Percentiles rank a stretch among this genome's conserved stretches.
phyloP scores from a whole-genome alignment of 192 early-diverging fungal species.

The Mortierella antarctica region DNA sequence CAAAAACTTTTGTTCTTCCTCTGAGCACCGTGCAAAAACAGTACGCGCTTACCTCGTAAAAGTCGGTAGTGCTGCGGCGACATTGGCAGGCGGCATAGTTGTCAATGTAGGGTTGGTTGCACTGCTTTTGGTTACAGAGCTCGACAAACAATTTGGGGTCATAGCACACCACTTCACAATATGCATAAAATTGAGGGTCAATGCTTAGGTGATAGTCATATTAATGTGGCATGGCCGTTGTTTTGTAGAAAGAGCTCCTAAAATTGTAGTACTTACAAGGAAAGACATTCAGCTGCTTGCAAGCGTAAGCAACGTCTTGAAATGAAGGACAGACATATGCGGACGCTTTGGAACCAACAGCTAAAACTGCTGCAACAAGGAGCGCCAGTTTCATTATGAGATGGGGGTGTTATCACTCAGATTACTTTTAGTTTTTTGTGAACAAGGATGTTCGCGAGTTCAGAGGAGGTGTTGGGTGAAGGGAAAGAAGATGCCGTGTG shows the following conservation, averaged over 20 bases:
- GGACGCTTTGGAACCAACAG: background rate
- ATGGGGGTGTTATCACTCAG: too few relatives aligned
- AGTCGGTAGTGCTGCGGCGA: slow-evolving; percentile 12
- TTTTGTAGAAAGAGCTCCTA: too few relatives aligned
- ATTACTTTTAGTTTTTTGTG: too few relatives aligned
- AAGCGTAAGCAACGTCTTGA: slow-evolving; percentile 3
- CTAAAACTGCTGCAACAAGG: background rate
- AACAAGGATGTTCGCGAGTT: too few relatives aligned
- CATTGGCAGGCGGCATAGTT: slow-evolving; percentile 36
- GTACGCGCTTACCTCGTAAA: slow-evolving; percentile 10
- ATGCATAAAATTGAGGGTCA: background rate
- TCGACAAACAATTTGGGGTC: slow-evolving; percentile 18
- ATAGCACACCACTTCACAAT: slow-evolving; percentile 26
- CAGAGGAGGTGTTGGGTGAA: too few relatives aligned
- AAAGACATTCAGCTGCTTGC: slow-evolving; percentile 27
- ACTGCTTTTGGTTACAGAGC: slow-evolving; percentile 32
- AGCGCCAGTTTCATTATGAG: background rate
- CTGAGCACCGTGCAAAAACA: background rate
- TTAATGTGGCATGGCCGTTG: too few relatives aligned
- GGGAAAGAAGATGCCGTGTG: too few relatives aligned
- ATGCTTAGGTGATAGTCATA: too few relatives aligned
- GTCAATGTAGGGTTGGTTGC: slow-evolving; percentile 31
- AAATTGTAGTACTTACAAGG: slow-evolving; percentile 10
- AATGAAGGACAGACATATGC: slow-evolving; percentile 18
- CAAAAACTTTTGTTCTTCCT: too few relatives aligned